Evolutionary conservation across 352 stramenopile genomes (phyloP), one percentile per base, ranked within the genome.

Genomic region (Thraustochytrium striatum): DNA sequence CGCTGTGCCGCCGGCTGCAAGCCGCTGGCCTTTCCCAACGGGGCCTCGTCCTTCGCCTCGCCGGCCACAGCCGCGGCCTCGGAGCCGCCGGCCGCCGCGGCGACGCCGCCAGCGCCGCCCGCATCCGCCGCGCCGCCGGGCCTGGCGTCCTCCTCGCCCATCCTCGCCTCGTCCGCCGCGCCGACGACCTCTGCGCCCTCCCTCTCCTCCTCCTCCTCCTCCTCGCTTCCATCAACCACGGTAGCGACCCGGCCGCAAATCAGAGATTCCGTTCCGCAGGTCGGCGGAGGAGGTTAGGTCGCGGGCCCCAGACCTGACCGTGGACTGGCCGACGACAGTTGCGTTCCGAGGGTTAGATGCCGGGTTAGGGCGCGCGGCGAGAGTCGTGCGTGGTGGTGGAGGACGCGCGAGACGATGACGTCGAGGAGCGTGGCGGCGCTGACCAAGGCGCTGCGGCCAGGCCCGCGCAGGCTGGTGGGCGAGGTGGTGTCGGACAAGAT

Each of bases 401-500:
- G n/a, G n/a, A n/a, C n/a, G n/a, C n/a, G n/a, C n/a, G n/a, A n/a
- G n/a, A n/a, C n/a, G n/a, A n/a, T n/a, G n/a, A n/a, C n/a, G n/a
- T n/a, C n/a, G n/a, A n/a, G n/a, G n/a, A n/a, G n/a, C n/a, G n/a
- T n/a, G n/a, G n/a, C n/a, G n/a, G n/a, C n/a, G n/a, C n/a, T n/a
- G 43, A 52, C 9, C 43, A 52, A 52, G 9, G 43, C 43, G 43
- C 43, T 41, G 9, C 3, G 28, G 11, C 62, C 62, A 16, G 69
- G 69, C 50, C 69, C 69, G 11, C 44, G 52, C 19, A 79, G 72
- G 75, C 52, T 82, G 21, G 28, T 81, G 7, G 75, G 75, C 70
- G 72, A 28, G 38, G 75, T 82, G 36, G 65, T 82, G 53, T 82
- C 75, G 43, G 81, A 65, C 53, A 81, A 79, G 75, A 82, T 82